These are phyloP conservation scores for Amanita exitialis DNA, from an alignment of 768 basidiomycete genomes.

Conservation along the genomic window DNA sequence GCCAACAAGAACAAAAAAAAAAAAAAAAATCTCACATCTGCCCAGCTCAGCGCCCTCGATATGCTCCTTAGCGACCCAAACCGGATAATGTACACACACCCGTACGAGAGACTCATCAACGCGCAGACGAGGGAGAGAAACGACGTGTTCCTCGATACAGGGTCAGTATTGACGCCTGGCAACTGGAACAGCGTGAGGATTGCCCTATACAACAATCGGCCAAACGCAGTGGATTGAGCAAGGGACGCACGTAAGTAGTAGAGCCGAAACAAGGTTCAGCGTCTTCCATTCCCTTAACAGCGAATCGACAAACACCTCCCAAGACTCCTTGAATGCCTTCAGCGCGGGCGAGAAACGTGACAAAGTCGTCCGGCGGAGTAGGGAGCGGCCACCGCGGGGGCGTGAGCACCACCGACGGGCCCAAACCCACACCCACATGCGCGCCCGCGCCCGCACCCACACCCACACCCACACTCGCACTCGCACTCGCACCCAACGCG, in stretches of 20 bases:
- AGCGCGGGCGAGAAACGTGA: constrained; percentile 49
- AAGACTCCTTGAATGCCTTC: constrained; percentile 19
- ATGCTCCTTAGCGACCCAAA: constrained; percentile 60
- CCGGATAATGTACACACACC: constrained; percentile 54
- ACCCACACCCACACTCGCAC: too few species aligned
- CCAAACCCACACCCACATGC: too few species aligned
- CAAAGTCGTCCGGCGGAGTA: constrained; percentile 44
- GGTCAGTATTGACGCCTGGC: constrained; percentile 34
- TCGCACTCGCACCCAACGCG: too few species aligned
- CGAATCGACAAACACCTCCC: constrained; percentile 20
- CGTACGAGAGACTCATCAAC: constrained; percentile 52
- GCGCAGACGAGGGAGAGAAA: constrained; percentile 49
- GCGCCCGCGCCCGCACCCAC: too few species aligned
- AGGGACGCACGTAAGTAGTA: constrained; percentile 19
- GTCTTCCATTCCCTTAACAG: constrained; percentile 26
- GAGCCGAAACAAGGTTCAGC: constrained; percentile 22
- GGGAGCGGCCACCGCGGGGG: constrained; percentile 5
- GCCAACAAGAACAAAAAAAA: too few species aligned
- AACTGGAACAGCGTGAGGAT: constrained; percentile 27
- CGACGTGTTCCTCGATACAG: constrained; percentile 44
- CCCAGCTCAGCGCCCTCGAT: constrained; percentile 55
- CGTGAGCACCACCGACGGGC: constrained; percentile 12
- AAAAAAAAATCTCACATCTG: too few species aligned
- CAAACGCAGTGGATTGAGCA: neutral
- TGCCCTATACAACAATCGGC: constrained; percentile 18